Conservation (phyloP, 176 grass and related monocot genomes). For the Musa troglodytarum region DNA sequence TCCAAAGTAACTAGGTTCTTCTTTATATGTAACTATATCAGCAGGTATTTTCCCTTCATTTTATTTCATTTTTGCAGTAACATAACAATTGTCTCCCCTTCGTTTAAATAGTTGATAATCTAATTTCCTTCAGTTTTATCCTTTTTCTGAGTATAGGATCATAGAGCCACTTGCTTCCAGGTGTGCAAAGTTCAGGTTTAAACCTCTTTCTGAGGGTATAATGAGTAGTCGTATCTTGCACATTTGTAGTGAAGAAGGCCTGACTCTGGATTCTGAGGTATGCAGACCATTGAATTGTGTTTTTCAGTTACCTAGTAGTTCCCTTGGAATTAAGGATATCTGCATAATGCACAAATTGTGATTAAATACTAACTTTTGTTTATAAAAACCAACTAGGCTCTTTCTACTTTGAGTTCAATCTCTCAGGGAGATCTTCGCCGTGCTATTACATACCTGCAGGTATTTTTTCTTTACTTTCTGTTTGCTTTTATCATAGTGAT, state of each 20-base stretch:
- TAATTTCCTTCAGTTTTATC: background rate
- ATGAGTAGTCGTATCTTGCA: slow-evolving; percentile 88
- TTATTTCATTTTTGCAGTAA: slow-evolving; percentile 2
- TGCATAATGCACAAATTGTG: background rate
- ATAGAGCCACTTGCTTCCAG: slow-evolving; percentile 96
- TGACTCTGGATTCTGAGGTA: slow-evolving; percentile 79
- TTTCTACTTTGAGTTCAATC: slow-evolving; percentile 71
- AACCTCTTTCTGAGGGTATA: slow-evolving; percentile 85
- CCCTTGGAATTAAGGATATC: background rate
- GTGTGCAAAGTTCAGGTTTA: slow-evolving; percentile 99
- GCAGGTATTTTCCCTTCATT: slow-evolving; percentile 53
- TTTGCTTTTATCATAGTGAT: background rate
- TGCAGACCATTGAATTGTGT: background rate
- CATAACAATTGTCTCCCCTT: background rate
- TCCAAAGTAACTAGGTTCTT: slow-evolving; percentile 99
- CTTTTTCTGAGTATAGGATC: slow-evolving; percentile 44
- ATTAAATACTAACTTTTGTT: slow-evolving; percentile 27
- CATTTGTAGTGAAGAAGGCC: slow-evolving; percentile 89
- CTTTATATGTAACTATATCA: slow-evolving; percentile 99
- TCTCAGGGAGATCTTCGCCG: slow-evolving; percentile 98
- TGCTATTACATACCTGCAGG: slow-evolving; percentile 98
- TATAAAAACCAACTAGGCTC: slow-evolving; percentile 43
- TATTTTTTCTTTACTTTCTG: slow-evolving; percentile 19
- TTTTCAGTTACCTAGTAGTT: slow-evolving; percentile 22
- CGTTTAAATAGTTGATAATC: background rate